Evolutionary conservation across 441 rosid genomes (phyloP).

Genomic region (Populus tomentosa): DNA sequence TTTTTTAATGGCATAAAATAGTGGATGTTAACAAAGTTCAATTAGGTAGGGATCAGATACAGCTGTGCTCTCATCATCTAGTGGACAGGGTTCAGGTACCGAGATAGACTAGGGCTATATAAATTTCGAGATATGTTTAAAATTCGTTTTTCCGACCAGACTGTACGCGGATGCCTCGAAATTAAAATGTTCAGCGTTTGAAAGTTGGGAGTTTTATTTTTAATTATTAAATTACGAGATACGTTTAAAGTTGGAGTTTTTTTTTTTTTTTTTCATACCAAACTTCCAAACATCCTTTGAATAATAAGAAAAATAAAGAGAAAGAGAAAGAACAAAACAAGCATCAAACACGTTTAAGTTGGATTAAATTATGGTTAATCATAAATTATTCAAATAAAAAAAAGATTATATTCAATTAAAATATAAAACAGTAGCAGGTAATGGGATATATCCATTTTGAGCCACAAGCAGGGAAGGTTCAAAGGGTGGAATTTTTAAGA

Average conservation of each 20-base stretch:
- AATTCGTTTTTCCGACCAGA: not conserved
- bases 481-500: not conserved
- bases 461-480: constrained; percentile 2
- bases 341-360: no score
- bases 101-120: not conserved
- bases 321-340: no score
- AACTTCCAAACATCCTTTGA: accelerated
- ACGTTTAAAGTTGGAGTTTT: no score
- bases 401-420: no score
- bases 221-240: no score
- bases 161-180: not conserved
- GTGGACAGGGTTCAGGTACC: not conserved
- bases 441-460: not conserved
- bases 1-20: not conserved
- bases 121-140: not conserved
- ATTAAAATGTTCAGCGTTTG: not conserved
- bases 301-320: no score
- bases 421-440: not conserved
- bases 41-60: not conserved
- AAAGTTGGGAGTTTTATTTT: not conserved
- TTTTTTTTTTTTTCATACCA: no score
- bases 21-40: not conserved
- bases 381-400: no score
- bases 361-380: no score
- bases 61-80: not conserved